A percentile compares a stretch with the other conserved stretches of the same genome.
Evolutionary conservation across 192 early-diverging fungal genomes (phyloP).

Genomic region (Chytriomyces confervae): DNA sequence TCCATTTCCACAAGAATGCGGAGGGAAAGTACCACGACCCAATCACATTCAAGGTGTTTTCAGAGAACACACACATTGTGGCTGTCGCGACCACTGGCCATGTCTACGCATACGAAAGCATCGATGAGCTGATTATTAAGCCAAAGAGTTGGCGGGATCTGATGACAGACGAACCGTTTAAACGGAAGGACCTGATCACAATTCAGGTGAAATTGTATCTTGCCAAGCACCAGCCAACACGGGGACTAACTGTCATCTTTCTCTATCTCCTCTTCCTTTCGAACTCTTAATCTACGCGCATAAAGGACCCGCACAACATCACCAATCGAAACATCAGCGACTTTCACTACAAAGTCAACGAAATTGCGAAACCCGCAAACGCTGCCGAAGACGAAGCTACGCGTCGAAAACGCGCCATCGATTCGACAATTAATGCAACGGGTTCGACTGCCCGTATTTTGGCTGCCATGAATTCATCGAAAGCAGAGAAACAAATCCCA

Average conservation of each 20-base stretch:
- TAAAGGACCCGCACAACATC: conserved; percentile 81
- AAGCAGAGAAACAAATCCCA: conserved; percentile 9
- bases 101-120: conserved; percentile 84
- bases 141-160: conserved; percentile 86
- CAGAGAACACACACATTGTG: conserved; percentile 76
- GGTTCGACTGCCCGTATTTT: conserved; percentile 65
- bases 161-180: conserved; percentile 86
- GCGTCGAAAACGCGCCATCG: conserved; percentile 54
- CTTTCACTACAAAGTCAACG: conserved; percentile 79
- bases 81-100: conserved; percentile 86
- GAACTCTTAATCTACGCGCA: background rate
- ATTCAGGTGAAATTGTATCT: conserved; percentile 80
- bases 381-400: conserved; percentile 42
- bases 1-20: conserved; percentile 76
- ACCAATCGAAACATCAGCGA: conserved; percentile 67
- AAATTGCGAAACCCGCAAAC: conserved; percentile 55
- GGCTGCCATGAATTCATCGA: conserved; percentile 43
- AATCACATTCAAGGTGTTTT: conserved; percentile 88
- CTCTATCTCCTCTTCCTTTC: no score
- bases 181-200: conserved; percentile 84
- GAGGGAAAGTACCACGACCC: conserved; percentile 86
- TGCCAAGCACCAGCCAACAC: no score
- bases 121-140: conserved; percentile 87
- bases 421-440: conserved; percentile 60
- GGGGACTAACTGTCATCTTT: no score